Percentiles rank a stretch among this genome's conserved stretches.
Evolutionary conservation across 2,329 filamentous ascomycete genomes (phyloP).

Genomic region (Phyllosticta citriasiana): DNA sequence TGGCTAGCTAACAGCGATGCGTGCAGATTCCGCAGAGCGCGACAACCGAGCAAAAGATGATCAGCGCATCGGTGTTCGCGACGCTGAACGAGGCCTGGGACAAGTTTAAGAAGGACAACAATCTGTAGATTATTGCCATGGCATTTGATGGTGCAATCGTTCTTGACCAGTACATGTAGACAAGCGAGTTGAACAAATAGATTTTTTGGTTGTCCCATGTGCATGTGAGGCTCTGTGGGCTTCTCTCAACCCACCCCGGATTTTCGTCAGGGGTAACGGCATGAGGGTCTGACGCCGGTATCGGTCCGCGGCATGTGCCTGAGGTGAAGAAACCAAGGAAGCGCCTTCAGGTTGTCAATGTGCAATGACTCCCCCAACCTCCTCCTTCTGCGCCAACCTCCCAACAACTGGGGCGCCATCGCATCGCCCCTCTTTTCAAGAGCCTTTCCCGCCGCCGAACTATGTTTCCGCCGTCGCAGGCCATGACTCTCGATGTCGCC

Average conservation of each 20-base stretch:
- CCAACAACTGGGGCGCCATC: background rate
- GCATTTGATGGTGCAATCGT: background rate
- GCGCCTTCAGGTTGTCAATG: background rate
- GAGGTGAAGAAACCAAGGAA: background rate
- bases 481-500: slow-evolving; percentile 68
- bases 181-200: background rate
- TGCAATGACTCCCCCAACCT: background rate
- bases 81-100: slow-evolving; percentile 60
- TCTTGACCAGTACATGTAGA: background rate
- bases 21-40: slow-evolving; percentile 49
- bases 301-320: background rate
- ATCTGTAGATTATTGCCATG: slow-evolving; percentile 28
- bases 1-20: slow-evolving; percentile 13
- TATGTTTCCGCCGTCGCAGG: slow-evolving; percentile 46
- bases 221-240: background rate
- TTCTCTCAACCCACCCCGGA: background rate
- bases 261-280: background rate
- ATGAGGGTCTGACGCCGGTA: background rate
- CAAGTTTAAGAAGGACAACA: slow-evolving; percentile 56
- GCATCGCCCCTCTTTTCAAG: background rate
- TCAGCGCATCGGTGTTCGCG: slow-evolving; percentile 54
- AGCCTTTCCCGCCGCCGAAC: background rate
- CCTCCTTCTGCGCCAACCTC: background rate
- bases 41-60: slow-evolving; percentile 59
- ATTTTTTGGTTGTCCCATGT: background rate